Percentiles rank a stretch among this genome's conserved stretches.
These are phyloP conservation scores for Podaxis sp. DNA, from an alignment of 768 basidiomycete genomes.

Conservation along the genomic window DNA sequence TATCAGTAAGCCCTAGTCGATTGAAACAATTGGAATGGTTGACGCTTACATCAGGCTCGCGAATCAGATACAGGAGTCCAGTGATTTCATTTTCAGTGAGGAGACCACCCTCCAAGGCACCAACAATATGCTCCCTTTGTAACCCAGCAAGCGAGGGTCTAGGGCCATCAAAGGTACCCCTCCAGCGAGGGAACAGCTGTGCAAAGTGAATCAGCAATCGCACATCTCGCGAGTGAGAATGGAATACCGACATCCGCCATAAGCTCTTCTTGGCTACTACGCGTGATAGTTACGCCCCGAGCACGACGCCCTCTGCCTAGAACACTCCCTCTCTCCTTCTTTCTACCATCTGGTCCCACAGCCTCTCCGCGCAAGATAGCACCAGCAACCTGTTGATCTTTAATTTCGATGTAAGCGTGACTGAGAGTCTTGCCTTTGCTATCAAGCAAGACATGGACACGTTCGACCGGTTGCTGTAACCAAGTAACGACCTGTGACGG, in stretches of 20 bases:
- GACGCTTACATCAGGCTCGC: slow-evolving; percentile 67
- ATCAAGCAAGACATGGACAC: slow-evolving; percentile 79
- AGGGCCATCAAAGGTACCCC: slow-evolving; percentile 68
- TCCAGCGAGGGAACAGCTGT: slow-evolving; percentile 83
- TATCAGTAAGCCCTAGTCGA: slow-evolving; percentile 16
- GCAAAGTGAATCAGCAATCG: slow-evolving; percentile 1
- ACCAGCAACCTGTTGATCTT: slow-evolving; percentile 58
- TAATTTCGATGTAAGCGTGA: slow-evolving; percentile 81
- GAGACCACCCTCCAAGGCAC: slow-evolving; percentile 63
- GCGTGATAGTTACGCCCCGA: slow-evolving; percentile 80
- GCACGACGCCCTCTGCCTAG: slow-evolving; percentile 78
- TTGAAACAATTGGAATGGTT: neutral
- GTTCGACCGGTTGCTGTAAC: slow-evolving; percentile 68
- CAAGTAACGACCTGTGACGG: slow-evolving; percentile 68
- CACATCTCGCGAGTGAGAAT: neutral
- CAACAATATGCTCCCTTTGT: slow-evolving; percentile 54
- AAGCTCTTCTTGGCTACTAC: slow-evolving; percentile 77
- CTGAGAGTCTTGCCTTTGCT: slow-evolving; percentile 80
- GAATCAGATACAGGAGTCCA: slow-evolving; percentile 66
- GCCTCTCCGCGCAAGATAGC: slow-evolving; percentile 61
- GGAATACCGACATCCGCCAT: slow-evolving; percentile 67
- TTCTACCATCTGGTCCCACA: slow-evolving; percentile 22
- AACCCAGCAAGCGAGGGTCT: slow-evolving; percentile 68
- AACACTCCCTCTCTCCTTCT: slow-evolving; percentile 58
- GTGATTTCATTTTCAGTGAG: slow-evolving; percentile 68